phyloP scores from a whole-genome alignment of 257 asterid species.

The Coffea eugenioides region DNA sequence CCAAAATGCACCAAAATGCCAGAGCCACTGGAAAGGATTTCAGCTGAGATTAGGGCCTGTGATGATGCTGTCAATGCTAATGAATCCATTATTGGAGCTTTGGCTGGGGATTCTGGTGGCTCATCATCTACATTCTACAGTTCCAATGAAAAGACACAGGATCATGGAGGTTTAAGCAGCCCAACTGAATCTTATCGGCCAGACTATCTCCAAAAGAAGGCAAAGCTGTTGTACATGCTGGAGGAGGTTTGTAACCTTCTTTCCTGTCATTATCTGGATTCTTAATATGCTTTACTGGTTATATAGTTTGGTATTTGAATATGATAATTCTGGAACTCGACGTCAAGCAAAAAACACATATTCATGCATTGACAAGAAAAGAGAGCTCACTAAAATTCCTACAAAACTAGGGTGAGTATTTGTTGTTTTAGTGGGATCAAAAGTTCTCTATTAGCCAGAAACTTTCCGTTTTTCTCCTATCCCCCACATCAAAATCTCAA shows the following conservation, averaged over 20 bases:
- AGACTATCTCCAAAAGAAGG: conserved; percentile 39
- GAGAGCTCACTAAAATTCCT: not conserved
- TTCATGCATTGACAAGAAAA: not conserved
- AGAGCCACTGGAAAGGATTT: conserved; percentile 14
- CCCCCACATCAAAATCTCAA: not conserved
- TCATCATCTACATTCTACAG: conserved; percentile 29
- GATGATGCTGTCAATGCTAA: conserved; percentile 16
- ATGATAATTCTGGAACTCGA: not conserved
- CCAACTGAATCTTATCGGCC: conserved; percentile 25
- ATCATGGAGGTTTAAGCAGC: conserved; percentile 24
- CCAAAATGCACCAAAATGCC: conserved; percentile 20
- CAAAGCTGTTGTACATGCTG: conserved; percentile 39
- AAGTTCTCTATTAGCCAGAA: not conserved
- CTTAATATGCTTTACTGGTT: not conserved
- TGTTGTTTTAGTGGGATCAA: not conserved
- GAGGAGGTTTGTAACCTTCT: conserved; percentile 34
- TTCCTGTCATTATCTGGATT: not conserved
- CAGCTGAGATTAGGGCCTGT: conserved; percentile 36
- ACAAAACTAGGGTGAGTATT: not conserved
- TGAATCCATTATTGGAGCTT: conserved; percentile 17
- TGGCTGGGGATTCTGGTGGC: conserved; percentile 30
- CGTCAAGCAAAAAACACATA: not conserved
- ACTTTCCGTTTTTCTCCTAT: too few relatives aligned
- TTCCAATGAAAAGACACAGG: conserved; percentile 24
- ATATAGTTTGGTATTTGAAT: not conserved